Base-by-base conservation (phyloP, 768 basidiomycete species). In the Russula sp. region DNA sequence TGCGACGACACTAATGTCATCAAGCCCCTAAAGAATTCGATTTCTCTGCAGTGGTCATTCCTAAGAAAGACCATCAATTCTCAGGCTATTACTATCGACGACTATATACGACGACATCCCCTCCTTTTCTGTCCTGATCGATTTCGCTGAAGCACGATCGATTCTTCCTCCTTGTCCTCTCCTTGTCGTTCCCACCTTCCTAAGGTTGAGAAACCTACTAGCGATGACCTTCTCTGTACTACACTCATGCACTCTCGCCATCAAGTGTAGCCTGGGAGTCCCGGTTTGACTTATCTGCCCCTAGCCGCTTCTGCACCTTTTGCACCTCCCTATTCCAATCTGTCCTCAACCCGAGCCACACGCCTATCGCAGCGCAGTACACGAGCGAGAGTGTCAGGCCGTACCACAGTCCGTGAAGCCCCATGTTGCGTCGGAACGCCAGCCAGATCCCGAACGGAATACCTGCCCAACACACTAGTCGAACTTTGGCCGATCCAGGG, bases 391-490 rank as follows among this genome's bases (percentile, higher is more conserved):
- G 69, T 0, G 88, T 89, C 42, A 95, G 75, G 14, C 93, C 93
- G 43, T 88, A 77, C 94, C 93, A 97, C 16, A 97, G 79, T 0
- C 94, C 94, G 20, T 77, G 75, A 13, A 97, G 76, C 0, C 77
- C 83, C 71, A 82, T 77, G 41, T 76, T 71, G 11, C 70, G 71
- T 54, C 75, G 75, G 76, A 94, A 93, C 2, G 88, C 79, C 5
- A 95, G 83, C 73, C 81, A 89, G 54, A 93, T 73, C 14, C 90
- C 94, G 48, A 91, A 76, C 0, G 93, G 93, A 53, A 96, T 87
- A 34, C 90, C 88, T 71, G 59, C 51, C 43, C 53, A 22, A 58
- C 49, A 58, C 57, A 32, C 48, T 25, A 38, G 52, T 47, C 50
- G n/a, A 57, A 53, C 16, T 29, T 5, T 14, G 35, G 29, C 34